Conservation (phyloP, 208 protist genomes). For the Trypanosoma mega region DNA sequence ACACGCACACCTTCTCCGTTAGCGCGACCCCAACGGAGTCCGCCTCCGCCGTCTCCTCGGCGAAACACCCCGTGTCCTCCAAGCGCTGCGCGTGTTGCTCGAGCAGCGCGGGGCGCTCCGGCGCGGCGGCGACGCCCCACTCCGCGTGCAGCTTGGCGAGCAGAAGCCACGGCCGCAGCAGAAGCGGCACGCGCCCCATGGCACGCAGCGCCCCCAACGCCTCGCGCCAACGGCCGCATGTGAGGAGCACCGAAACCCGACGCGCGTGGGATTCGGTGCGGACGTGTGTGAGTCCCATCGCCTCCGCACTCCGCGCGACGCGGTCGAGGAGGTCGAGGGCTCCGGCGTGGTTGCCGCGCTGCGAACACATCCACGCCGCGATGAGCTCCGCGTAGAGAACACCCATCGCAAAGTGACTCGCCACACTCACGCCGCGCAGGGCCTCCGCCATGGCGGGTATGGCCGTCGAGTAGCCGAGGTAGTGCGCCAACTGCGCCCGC, state of each 20-base stretch:
- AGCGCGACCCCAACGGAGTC: slow-evolving; percentile 25
- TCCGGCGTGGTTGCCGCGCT: slow-evolving; percentile 34
- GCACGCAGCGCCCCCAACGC: slow-evolving; percentile 10
- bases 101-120: slow-evolving; percentile 11
- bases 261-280: slow-evolving; percentile 1
- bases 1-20: slow-evolving; percentile 21
- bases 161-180: slow-evolving; percentile 17
- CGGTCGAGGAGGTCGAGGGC: slow-evolving; percentile 28
- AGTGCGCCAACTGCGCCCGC: slow-evolving; percentile 52
- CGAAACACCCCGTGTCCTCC: slow-evolving; percentile 26
- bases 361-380: slow-evolving; percentile 35
- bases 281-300: slow-evolving; percentile 41
- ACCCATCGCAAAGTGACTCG: slow-evolving; percentile 58
- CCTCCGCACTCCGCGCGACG: slow-evolving; percentile 29
- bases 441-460: slow-evolving; percentile 27
- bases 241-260: slow-evolving; percentile 20
- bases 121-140: neutral
- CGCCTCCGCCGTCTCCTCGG: slow-evolving; percentile 12
- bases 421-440: slow-evolving; percentile 41
- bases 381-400: slow-evolving; percentile 60
- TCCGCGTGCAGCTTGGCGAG: slow-evolving; percentile 18
- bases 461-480: slow-evolving; percentile 41
- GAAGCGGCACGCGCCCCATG: slow-evolving; percentile 7
- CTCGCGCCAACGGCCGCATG: slow-evolving; percentile 22
- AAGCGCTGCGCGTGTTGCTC: slow-evolving; percentile 12